These are phyloP conservation scores for Mycogone perniciosa DNA, from an alignment of 2,329 filamentous ascomycete species.

Conservation along the genomic window DNA sequence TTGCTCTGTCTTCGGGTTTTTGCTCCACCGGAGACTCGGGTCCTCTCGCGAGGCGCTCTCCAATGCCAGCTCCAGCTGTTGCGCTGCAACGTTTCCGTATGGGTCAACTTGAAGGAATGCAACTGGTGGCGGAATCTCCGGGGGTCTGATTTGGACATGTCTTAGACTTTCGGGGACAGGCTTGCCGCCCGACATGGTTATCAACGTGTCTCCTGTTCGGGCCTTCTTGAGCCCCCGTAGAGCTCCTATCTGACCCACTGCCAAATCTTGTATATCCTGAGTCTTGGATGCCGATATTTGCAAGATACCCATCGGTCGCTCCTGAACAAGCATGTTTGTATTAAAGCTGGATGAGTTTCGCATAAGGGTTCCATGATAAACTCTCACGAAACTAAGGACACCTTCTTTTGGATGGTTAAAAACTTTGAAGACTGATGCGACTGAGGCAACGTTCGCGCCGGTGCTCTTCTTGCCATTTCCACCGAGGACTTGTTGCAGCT, in stretches of 20 bases:
- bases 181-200: conserved; percentile 59
- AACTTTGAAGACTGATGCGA: conserved; percentile 85
- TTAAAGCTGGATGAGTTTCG: conserved; percentile 77
- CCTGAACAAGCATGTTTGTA: conserved; percentile 71
- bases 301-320: conserved; percentile 72
- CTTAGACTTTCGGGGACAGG: conserved; percentile 63
- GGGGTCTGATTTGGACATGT: conserved; percentile 76
- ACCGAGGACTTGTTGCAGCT: conserved; percentile 33
- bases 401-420: conserved; percentile 81
- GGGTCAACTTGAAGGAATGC: conserved; percentile 94
- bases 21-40: conserved; percentile 77
- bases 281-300: conserved; percentile 88
- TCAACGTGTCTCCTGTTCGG: conserved; percentile 88
- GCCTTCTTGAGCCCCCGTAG: conserved; percentile 84
- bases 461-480: conserved; percentile 30
- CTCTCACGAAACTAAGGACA: conserved; percentile 83
- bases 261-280: conserved; percentile 73
- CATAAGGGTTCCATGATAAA: conserved; percentile 77
- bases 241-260: conserved; percentile 87
- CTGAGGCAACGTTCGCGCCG: conserved; percentile 35
- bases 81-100: conserved; percentile 69
- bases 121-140: conserved; percentile 84
- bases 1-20: conserved; percentile 86
- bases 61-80: conserved; percentile 69
- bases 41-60: conserved; percentile 81